phyloP scores from a whole-genome alignment of 1,284 basidiomycete species.

The Pseudozyma tsukubaensis region DNA sequence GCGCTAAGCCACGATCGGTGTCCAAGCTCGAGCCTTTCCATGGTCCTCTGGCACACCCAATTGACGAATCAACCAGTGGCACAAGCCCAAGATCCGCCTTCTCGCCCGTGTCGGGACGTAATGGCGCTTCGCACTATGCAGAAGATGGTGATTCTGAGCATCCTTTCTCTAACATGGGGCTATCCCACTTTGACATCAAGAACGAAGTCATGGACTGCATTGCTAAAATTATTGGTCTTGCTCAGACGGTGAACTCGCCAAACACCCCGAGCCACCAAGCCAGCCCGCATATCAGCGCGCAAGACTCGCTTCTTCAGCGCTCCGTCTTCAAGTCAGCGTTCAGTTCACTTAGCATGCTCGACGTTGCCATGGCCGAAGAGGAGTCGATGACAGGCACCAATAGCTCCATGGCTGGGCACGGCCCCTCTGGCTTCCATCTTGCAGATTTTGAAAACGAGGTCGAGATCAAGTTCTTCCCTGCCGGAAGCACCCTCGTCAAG shows the following conservation, averaged over 20 bases:
- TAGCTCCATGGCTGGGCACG: constrained; percentile 49
- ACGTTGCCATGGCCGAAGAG: constrained; percentile 67
- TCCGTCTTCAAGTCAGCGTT: constrained; percentile 81
- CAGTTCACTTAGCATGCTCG: constrained; percentile 80
- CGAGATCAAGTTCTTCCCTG: constrained; percentile 91
- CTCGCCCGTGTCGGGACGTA: constrained; percentile 24
- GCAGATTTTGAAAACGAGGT: constrained; percentile 89
- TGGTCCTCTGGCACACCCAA: constrained; percentile 37
- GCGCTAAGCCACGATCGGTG: constrained; percentile 34
- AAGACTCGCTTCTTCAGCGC: constrained; percentile 47
- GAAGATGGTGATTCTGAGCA: constrained; percentile 27
- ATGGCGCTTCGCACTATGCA: constrained; percentile 3
- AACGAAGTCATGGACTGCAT: constrained; percentile 97
- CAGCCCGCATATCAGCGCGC: constrained; percentile 54
- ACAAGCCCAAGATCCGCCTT: constrained; percentile 24
- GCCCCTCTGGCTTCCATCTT: constrained; percentile 37
- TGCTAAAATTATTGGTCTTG: constrained; percentile 93
- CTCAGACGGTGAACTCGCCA: constrained; percentile 75
- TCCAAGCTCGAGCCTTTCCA: constrained; percentile 47
- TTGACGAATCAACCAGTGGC: constrained; percentile 33
- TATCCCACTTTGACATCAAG: constrained; percentile 84
- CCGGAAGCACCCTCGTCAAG: constrained; percentile 85
- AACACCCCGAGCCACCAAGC: constrained; percentile 68
- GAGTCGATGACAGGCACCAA: constrained; percentile 55
- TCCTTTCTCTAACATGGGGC: constrained; percentile 36